Evolutionary conservation across 164 flowering plant species (phyloP).

Genomic region (Protea cynaroides): DNA sequence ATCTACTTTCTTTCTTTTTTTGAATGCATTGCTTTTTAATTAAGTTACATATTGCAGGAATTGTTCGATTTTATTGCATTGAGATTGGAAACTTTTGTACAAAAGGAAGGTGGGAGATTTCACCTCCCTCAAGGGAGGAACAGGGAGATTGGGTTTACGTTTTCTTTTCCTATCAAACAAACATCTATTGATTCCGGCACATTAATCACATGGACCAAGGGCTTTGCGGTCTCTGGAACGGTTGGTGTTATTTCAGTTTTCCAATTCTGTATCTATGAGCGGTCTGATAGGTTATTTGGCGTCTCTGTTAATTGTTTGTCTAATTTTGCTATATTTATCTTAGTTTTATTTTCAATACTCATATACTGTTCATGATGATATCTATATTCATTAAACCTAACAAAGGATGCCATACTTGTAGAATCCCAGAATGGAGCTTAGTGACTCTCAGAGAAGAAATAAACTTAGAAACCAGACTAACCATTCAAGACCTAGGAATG

Average conservation of each 20-base stretch:
- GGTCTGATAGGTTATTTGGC: background rate
- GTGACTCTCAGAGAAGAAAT: background rate
- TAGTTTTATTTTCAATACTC: background rate
- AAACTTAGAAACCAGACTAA: too few relatives aligned
- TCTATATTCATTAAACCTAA: background rate
- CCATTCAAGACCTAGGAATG: too few relatives aligned
- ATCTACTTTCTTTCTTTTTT: background rate
- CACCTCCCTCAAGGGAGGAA: slow-evolving; percentile 43
- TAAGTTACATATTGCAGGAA: slow-evolving; percentile 30
- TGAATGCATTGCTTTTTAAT: background rate
- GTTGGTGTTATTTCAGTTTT: slow-evolving; percentile 32
- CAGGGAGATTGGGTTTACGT: slow-evolving; percentile 86
- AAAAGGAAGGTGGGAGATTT: slow-evolving; percentile 54
- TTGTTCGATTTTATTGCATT: slow-evolving; percentile 85
- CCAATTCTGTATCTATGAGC: background rate
- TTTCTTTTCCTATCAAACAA: slow-evolving; percentile 89
- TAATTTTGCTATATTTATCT: background rate
- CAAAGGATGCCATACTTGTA: background rate
- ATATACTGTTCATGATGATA: background rate
- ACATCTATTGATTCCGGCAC: slow-evolving; percentile 79
- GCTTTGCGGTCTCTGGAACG: slow-evolving; percentile 82
- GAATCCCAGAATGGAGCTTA: background rate
- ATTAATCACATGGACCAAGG: slow-evolving; percentile 89
- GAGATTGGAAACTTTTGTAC: slow-evolving; percentile 50
- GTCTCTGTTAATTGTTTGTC: background rate